Evolutionary conservation across 2,329 filamentous ascomycete species (phyloP).

Genomic region (Monosporascus sp.): DNA sequence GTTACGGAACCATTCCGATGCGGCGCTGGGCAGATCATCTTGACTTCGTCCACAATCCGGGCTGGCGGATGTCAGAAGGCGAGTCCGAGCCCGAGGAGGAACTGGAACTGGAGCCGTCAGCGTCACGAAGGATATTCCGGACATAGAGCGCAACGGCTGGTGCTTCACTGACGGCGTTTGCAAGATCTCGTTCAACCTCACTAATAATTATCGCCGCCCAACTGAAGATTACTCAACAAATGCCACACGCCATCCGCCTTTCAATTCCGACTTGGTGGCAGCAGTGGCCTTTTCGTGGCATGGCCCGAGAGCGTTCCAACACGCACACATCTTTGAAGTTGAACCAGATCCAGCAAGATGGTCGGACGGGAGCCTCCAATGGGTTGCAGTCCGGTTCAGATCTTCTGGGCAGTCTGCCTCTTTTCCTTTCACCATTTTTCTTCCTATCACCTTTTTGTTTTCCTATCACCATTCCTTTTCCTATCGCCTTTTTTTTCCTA

Average conservation of each 20-base stretch:
- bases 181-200: conserved; percentile 77
- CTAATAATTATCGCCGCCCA: conserved; percentile 67
- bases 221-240: conserved; percentile 47
- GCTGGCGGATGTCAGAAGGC: no score
- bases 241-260: conserved; percentile 68
- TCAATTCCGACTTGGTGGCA: conserved; percentile 88
- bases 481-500: background rate
- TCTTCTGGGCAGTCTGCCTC: no score
- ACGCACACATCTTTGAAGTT: conserved; percentile 35
- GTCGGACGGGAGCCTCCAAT: no score
- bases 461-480: no score
- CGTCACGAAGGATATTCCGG: conserved; percentile 53
- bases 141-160: conserved; percentile 63
- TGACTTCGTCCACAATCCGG: no score
- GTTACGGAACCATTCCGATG: conserved; percentile 27
- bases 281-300: conserved; percentile 79
- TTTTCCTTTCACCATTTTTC: no score
- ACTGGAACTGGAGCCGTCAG: no score
- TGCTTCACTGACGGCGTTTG: conserved; percentile 91
- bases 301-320: conserved; percentile 52
- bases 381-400: no score
- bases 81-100: no score
- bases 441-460: background rate
- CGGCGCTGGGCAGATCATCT: no score
- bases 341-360: conserved; percentile 54